Evolutionary conservation across 768 basidiomycete genomes (phyloP).

Genomic region (Serendipita indica): DNA sequence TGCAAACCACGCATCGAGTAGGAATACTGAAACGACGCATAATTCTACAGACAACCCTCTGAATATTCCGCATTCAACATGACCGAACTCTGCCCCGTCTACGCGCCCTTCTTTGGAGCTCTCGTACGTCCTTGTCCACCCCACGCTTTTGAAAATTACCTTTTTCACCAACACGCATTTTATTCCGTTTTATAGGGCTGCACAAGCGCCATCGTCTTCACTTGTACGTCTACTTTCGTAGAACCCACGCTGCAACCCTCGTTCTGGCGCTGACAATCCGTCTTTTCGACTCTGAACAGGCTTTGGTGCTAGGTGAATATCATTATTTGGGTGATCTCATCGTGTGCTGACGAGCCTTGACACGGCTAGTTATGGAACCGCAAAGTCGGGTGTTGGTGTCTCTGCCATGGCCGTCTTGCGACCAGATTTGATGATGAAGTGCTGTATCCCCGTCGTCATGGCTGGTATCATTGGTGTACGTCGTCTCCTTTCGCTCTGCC

Average conservation of each 20-base stretch:
- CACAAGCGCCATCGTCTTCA: conserved; percentile 94
- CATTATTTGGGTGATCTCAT: conserved; percentile 14
- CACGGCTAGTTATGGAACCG: conserved; percentile 64
- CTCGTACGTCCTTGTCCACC: conserved; percentile 45
- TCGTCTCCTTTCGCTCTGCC: conserved; percentile 17
- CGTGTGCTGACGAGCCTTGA: neutral
- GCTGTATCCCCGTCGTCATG: conserved; percentile 96
- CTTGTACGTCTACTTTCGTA: conserved; percentile 20
- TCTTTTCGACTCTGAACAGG: conserved; percentile 28
- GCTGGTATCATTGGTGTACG: conserved; percentile 99
- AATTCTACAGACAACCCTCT: too few relatives aligned
- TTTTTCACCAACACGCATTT: neutral
- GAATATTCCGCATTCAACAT: too few relatives aligned
- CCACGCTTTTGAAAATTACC: neutral
- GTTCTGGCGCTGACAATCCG: neutral
- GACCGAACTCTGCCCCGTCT: conserved; percentile 51
- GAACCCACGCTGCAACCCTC: neutral
- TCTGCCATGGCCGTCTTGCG: conserved; percentile 96
- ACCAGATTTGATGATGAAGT: conserved; percentile 97
- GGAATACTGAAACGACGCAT: too few relatives aligned
- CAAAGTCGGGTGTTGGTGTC: conserved; percentile 96
- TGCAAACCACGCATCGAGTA: too few relatives aligned
- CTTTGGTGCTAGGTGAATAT: conserved; percentile 67
- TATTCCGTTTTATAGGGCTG: conserved; percentile 47
- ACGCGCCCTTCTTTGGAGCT: conserved; percentile 95